These are phyloP conservation scores for Colletotrichum karsti DNA, from an alignment of 2,329 filamentous ascomycete species.

Conservation along the genomic window DNA sequence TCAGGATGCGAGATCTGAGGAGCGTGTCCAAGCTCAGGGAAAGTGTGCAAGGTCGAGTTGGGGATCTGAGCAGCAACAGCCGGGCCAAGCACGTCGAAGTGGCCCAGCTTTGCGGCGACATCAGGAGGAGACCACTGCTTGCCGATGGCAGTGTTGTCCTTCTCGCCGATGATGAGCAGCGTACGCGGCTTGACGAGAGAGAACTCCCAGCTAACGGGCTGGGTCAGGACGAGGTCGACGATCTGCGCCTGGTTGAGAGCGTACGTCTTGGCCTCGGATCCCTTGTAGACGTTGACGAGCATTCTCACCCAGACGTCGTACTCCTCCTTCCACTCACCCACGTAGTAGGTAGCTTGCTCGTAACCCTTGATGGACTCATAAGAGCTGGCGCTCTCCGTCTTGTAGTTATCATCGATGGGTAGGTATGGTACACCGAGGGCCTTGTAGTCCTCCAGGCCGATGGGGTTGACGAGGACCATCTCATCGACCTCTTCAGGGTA, in stretches of 20 bases:
- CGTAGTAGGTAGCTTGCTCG: slow-evolving; percentile 58
- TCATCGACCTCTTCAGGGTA: slow-evolving; percentile 52
- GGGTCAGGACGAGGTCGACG: slow-evolving; percentile 64
- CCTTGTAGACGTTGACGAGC: slow-evolving; percentile 60
- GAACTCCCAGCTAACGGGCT: slow-evolving; percentile 60
- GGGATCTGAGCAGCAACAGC: slow-evolving; percentile 52
- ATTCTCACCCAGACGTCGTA: slow-evolving; percentile 66
- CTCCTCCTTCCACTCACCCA: slow-evolving; percentile 53
- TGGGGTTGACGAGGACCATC: slow-evolving; percentile 59
- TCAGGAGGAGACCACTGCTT: slow-evolving; percentile 57
- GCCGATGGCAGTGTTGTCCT: slow-evolving; percentile 64
- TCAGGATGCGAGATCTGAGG: slow-evolving; percentile 61
- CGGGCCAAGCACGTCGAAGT: slow-evolving; percentile 59
- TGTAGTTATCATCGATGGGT: slow-evolving; percentile 48
- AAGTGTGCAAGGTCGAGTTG: slow-evolving; percentile 53
- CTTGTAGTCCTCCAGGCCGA: slow-evolving; percentile 64
- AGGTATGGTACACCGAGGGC: slow-evolving; percentile 57
- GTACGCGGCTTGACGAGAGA: slow-evolving; percentile 52
- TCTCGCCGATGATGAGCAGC: slow-evolving; percentile 58
- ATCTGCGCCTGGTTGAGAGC: slow-evolving; percentile 57
- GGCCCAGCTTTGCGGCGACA: slow-evolving; percentile 54
- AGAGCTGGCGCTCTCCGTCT: slow-evolving; percentile 47
- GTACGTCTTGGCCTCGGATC: slow-evolving; percentile 50
- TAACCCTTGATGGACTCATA: slow-evolving; percentile 55
- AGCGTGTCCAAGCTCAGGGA: slow-evolving; percentile 58